Evolutionary conservation across 495 filamentous ascomycete genomes (phyloP), one percentile per base, ranked within the genome.

Genomic region (Melanomma pulvis-pyrius): DNA sequence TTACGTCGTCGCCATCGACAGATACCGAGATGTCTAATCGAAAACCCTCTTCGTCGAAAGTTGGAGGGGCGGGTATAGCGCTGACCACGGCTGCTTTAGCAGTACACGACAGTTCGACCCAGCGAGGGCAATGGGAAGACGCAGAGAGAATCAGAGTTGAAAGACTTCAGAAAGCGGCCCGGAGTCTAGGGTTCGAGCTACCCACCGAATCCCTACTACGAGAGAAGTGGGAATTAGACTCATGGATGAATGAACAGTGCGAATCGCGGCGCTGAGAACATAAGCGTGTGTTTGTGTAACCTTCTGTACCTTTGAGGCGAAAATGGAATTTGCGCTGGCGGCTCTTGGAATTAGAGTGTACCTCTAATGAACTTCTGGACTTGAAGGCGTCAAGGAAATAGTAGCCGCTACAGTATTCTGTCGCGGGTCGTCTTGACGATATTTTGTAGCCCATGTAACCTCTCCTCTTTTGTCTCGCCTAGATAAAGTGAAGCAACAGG

Each of bases 401-500:
- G 5, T 41, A 36, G 24, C 4, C 32, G 53, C n/a, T 57, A 57
- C 41, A 19, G 32, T 44, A 57, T 41, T 34, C 53, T 30, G 8
- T 41, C 24, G 34, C 34, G 34, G 30, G 24, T 57, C 22, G 41
- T 36, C 11, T 55, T 75, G 2, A 83, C 84, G 49, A 91, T 79
- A 68, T 76, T 71, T 56, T 73, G 78, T 65, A 92, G 69, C 12
- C 87, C 88, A 47, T 80, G 80, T 64, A 82, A 75, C 63, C 90
- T 77, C 74, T 83, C 79, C n/a, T 79, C 77, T 47, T 75, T 72
- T 24, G 79, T 82, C 47, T 79, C 78, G 54, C 84, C 84, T 19
- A 92, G 75, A 72, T 91, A 92, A 47, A 92, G 71, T 32, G 81
- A 82, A 17, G 86, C 89, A 26, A 93, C 86, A 15, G 90, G 90